Evolutionary conservation across 2,329 filamentous ascomycete genomes (phyloP).

Genomic region (Graphilbum ipis-grandicollis): DNA sequence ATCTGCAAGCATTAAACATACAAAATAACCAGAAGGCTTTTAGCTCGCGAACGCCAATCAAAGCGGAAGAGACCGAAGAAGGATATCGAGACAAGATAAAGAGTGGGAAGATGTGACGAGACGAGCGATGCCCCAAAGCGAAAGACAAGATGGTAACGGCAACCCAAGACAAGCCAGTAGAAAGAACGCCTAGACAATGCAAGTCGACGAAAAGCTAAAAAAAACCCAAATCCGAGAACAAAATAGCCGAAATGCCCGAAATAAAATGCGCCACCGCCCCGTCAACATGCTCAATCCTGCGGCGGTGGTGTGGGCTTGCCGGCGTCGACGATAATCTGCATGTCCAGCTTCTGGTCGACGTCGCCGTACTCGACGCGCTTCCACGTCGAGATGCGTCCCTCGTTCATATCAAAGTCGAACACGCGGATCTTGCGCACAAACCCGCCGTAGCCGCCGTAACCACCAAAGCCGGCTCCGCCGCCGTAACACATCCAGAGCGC

Average conservation of each 20-base stretch:
- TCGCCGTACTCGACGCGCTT: conserved; percentile 66
- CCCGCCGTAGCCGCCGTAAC: conserved; percentile 80
- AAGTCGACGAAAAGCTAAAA: neutral
- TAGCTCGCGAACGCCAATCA: too few relatives aligned
- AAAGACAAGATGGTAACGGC: neutral
- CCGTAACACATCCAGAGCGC: conserved; percentile 97
- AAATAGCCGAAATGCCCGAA: neutral
- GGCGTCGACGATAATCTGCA: conserved; percentile 49
- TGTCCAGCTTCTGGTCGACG: conserved; percentile 31
- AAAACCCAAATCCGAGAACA: neutral
- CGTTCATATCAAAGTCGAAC: conserved; percentile 87
- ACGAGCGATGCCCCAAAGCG: too few relatives aligned
- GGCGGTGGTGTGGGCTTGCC: conserved; percentile 26
- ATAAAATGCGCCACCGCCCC: neutral
- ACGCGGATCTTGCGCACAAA: conserved; percentile 73
- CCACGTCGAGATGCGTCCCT: conserved; percentile 77
- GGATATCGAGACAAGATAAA: too few relatives aligned
- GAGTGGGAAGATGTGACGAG: too few relatives aligned
- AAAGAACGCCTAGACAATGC: conserved; percentile 7
- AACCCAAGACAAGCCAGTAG: neutral
- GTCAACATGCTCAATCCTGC: conserved; percentile 6
- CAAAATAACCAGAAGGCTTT: too few relatives aligned
- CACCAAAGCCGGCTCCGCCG: conserved; percentile 80
- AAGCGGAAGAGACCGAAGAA: too few relatives aligned
- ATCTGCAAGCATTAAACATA: too few relatives aligned